Conservation (phyloP, 768 basidiomycete genomes). For the Artomyces pyxidatus region DNA sequence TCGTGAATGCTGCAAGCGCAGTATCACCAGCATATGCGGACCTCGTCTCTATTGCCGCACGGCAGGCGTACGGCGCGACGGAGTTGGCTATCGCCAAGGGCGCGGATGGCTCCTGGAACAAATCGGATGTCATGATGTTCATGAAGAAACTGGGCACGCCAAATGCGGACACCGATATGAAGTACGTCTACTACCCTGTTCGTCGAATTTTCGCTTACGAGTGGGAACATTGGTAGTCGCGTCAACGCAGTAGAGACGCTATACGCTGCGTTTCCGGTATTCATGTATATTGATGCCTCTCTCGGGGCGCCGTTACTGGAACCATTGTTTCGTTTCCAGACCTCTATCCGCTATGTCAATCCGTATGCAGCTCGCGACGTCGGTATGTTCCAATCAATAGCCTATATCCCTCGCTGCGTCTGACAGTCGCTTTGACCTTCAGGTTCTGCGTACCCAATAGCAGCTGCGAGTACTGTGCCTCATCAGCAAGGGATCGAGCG, state of each 20-base stretch:
- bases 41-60: constrained; percentile 4
- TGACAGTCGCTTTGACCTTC: not conserved
- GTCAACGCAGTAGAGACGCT: constrained; percentile 10
- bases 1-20: not conserved
- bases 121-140: constrained; percentile 15
- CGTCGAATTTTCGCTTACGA: not conserved
- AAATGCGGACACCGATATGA: not conserved
- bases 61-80: constrained; percentile 6
- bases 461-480: not conserved
- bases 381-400: not conserved
- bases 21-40: not conserved
- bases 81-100: constrained; percentile 8
- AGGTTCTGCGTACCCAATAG: constrained; percentile 5
- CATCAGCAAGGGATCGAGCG: constrained; percentile 12
- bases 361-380: constrained; percentile 7
- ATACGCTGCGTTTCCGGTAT: constrained; percentile 11
- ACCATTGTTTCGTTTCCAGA: constrained; percentile 11
- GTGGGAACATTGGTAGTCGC: too few relatives aligned
- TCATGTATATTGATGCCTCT: constrained; percentile 9
- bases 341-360: not conserved
- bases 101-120: not conserved
- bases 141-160: too few relatives aligned
- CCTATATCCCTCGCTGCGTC: not conserved
- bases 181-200: not conserved
- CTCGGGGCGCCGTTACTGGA: constrained; percentile 9